Base-by-base conservation (phyloP, 1,139 yeast genomes). In the Nadsonia starkeyi-henricii region DNA sequence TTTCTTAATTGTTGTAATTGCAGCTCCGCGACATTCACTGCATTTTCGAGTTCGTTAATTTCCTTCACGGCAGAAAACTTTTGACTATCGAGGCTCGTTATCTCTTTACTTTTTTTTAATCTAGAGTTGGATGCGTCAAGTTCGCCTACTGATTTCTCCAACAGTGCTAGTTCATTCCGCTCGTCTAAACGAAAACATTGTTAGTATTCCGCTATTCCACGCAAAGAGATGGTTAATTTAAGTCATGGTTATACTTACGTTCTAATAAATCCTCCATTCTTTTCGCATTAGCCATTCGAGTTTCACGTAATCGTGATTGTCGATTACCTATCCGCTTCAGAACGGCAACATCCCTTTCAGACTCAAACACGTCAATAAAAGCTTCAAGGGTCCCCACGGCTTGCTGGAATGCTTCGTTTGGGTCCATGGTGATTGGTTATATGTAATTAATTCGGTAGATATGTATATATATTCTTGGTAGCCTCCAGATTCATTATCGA, bases 61-160 rank as follows among this genome's bases (percentile, higher is more conserved):
- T 70, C 70, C 56, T 77, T 78, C 2, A 82, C 83, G 8, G 78
- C 63, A 9, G 73, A 57, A 47, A 79, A 73, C 52, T 77, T 75
- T 45, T 70, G 67, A 42, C 71, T 68, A 54, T 78, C 83, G 43
- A 78, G 53, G 47, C 59, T 48, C 44, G 54, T 58, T 52, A 56
- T 33, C 12, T 58, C 51, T 48, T 58, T 47, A 56, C 61, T 15
- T 3, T n/a, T 33, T 15, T 33, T 5, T 3, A n/a, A 3, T 33
- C 3, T 15, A 3, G 39, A 9, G 3, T 33, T 15, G 4, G 39
- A 33, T 12, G 17, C 12, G 4, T 33, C 39, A 12, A 33, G 4
- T 33, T 33, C 39, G 12, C 15, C 39, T 13, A 33, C 39, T 33
- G 39, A 9, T n/a, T 33, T 12, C 39, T n/a, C 17, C 15, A 33